phyloP scores from a whole-genome alignment of 139 green algal genomes.

The Astrephomene gubernaculifera region DNA sequence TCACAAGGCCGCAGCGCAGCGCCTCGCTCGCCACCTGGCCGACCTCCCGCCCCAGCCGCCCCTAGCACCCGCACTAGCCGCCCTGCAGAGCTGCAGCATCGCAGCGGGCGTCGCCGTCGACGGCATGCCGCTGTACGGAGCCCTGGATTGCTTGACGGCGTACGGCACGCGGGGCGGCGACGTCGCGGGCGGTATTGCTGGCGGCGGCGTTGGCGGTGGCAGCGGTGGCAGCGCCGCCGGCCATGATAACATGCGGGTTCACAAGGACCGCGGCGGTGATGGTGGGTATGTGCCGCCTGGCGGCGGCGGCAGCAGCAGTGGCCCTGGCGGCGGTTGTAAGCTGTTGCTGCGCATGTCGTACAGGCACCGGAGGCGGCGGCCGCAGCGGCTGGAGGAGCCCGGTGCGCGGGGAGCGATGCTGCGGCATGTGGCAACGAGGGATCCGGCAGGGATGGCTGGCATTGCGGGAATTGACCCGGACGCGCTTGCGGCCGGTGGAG shows the following conservation, averaged over 20 bases:
- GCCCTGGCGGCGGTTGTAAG: neutral
- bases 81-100: constrained; percentile 49
- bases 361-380: neutral
- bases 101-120: constrained; percentile 43
- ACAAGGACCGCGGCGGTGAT: neutral
- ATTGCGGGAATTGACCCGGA: neutral
- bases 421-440: neutral
- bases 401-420: neutral
- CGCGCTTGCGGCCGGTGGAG: no score
- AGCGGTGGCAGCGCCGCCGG: neutral
- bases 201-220: neutral
- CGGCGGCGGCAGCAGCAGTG: neutral
- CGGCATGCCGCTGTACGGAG: constrained; percentile 27
- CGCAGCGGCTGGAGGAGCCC: neutral
- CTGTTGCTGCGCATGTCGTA: neutral
- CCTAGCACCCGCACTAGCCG: constrained; percentile 47
- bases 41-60: constrained; percentile 67
- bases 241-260: neutral
- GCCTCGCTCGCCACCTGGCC: constrained; percentile 41
- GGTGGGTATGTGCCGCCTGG: neutral
- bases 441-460: neutral
- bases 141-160: neutral
- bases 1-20: constrained; percentile 50
- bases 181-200: constrained; percentile 5
- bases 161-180: constrained; percentile 17